Evolutionary conservation across 2,329 filamentous ascomycete species (phyloP), one percentile per base, ranked within the genome.

Genomic region (Penicillium decumbens): DNA sequence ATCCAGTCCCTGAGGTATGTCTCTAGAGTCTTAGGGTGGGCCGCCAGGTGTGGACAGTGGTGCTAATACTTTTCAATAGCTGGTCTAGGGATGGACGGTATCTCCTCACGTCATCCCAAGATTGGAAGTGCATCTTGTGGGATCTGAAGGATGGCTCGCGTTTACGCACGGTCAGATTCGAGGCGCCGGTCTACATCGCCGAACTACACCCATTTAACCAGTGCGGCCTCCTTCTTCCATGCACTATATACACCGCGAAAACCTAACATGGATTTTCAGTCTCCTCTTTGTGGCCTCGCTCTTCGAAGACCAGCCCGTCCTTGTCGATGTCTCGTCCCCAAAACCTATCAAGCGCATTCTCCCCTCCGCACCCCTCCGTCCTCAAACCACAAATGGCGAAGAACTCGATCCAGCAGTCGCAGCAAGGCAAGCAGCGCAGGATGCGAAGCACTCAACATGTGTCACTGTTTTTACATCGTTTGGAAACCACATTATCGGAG

Each of bases 121-220:
- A 95, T 64, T 97, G 92, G 88, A 95, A 95, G 72, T 91, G 88
- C 55, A 90, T 95, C 43, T 78, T 98, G 0, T 98, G 93, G 93
- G 93, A 98, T 70, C 76, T 98, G 50, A 80, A 86, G 65, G 79
- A 86, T 69, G 81, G 84, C 65, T 78, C 78, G 56, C 77, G 88
- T 51, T 76, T 91, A 63, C 85, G 91, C 57, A 91, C 89, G 59
- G 87, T 96, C 61, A 87, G 90, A 58, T 95, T 98, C 65, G 85
- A 92, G 58, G 89, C 91, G 3, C 90, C 92, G 0, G 88, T 95
- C 29, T 98, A 96, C 73, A 95, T 95, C 61, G 95, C 92, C 3
- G 93, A 98, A 72, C 77, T 98, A 49, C 89, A 98, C 70, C 92
- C 93, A 3, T 86, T 83, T 73, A 89, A 95, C 57, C 87, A 90